Base-by-base conservation (phyloP, 208 protist genomes). In the Tritrichomonas musculus region DNA sequence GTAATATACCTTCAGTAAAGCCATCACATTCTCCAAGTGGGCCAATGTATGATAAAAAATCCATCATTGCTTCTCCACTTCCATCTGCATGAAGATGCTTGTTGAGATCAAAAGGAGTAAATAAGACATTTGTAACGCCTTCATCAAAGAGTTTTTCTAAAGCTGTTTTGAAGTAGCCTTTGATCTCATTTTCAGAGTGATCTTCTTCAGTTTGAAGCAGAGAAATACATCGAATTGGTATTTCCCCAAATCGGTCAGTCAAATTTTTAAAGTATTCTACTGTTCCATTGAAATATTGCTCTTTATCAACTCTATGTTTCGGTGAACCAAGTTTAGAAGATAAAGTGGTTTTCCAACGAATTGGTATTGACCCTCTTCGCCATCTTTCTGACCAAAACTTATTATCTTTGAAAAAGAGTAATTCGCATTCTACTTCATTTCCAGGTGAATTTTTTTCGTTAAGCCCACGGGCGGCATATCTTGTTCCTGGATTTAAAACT, bases 401-500 rank as follows among this genome's bases (percentile, higher is more conserved):
- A 39, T 88, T 17, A 4, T 30, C 47, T n/a, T 57, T 53, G 17
- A 57, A 33, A 27, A 88, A 88, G 4, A 88, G 4, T 8, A 88
- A 57, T 88, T 88, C 77, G 3, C 41, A 44, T 57, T 88, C 77
- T 57, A 88, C 77, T 88, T 88, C 77, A 39, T 88, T 88, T 11
- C 77, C 77, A 57, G 77, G 41, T 11, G 47, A 49, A 39, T 47
- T 47, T 60, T 41, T 33, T 20, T 47, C 47, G 27, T 88, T 88
- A 44, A 88, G 47, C 14, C 77, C 77, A 50, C 77, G 77, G 17
- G 77, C 77, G 25, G 41, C 27, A 57, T 88, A 88, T 13, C 77
- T 25, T 27, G 77, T 88, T 53, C 77, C 77, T 33, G 77, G 77
- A 88, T 88, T 88, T 36, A 55, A 17, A 60, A 49, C 44, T 60